These are phyloP conservation scores for Kalanchoe fedtschenkoi DNA, from an alignment of 164 flowering plant genomes.

Conservation along the genomic window DNA sequence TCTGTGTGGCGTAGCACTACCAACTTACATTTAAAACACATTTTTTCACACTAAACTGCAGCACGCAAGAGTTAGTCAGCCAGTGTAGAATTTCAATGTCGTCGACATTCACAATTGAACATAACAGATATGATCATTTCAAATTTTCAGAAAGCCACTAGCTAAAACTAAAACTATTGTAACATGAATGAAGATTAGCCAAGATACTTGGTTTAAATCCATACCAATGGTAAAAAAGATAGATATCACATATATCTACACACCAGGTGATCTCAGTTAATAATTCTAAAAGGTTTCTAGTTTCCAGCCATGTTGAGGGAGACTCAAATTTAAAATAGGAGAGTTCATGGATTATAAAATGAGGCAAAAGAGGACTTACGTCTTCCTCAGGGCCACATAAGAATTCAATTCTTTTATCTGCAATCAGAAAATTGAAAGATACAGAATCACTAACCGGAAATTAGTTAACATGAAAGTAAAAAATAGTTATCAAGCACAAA, in stretches of 20 bases:
- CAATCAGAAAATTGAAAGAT: constrained; percentile 11
- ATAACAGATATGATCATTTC: neutral
- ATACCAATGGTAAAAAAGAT: neutral
- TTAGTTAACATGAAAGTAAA: too few species aligned
- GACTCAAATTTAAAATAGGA: too few species aligned
- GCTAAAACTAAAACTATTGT: neutral
- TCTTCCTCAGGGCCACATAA: constrained; percentile 84
- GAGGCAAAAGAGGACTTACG: constrained; percentile 41
- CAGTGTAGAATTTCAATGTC: neutral
- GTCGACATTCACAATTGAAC: neutral
- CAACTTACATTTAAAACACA: too few species aligned
- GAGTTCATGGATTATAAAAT: too few species aligned
- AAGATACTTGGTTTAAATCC: neutral
- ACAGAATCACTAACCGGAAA: too few species aligned
- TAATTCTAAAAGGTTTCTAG: too few species aligned
- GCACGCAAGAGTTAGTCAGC: neutral
- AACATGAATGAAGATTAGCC: neutral
- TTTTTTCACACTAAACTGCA: too few species aligned
- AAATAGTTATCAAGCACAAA: too few species aligned
- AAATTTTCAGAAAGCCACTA: neutral
- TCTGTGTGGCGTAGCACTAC: too few species aligned
- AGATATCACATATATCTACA: too few species aligned
- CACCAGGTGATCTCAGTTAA: too few species aligned
- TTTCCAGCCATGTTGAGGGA: too few species aligned
- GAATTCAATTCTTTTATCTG: constrained; percentile 98